A percentile compares a stretch with the other conserved stretches of the same genome.
Conservation (phyloP, 148 eudicot genomes). For the Vaccinium myrtillus region DNA sequence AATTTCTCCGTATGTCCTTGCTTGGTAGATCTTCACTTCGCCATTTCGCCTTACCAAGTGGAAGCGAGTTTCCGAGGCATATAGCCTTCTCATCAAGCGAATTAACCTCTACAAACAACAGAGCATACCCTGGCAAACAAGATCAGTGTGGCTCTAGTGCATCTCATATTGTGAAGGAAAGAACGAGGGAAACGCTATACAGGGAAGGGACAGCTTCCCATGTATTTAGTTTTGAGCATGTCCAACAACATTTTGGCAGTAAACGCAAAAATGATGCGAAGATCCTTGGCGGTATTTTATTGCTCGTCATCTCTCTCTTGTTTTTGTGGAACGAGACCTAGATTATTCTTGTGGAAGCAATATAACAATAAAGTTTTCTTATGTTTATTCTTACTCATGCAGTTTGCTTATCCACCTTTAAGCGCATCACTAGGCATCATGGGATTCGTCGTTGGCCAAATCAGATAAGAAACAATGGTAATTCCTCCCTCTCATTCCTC, state of each 20-base stretch:
- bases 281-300: conserved; percentile 56
- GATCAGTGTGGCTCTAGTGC: conserved; percentile 20
- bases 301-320: not conserved
- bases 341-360: not conserved
- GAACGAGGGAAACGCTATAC: conserved; percentile 14
- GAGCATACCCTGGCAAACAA: conserved; percentile 21
- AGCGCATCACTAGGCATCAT: conserved; percentile 77
- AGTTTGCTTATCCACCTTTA: conserved; percentile 89
- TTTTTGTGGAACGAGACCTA: not conserved
- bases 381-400: conserved; percentile 27
- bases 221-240: conserved; percentile 68
- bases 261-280: conserved; percentile 85
- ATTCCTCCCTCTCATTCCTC: conserved; percentile 48
- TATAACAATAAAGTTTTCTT: no score
- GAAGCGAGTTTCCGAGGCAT: no score
- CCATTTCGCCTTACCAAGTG: no score
- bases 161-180: conserved; percentile 32
- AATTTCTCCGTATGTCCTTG: no score
- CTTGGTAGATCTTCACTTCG: no score
- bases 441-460: conserved; percentile 86
- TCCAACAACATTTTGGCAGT: conserved; percentile 69
- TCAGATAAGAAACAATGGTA: conserved; percentile 68
- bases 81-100: not conserved
- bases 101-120: not conserved
- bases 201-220: conserved; percentile 76